A percentile compares a stretch with the other conserved stretches of the same genome.
phyloP scores from a whole-genome alignment of 2,329 filamentous ascomycete species.

The Amphichorda felina region DNA sequence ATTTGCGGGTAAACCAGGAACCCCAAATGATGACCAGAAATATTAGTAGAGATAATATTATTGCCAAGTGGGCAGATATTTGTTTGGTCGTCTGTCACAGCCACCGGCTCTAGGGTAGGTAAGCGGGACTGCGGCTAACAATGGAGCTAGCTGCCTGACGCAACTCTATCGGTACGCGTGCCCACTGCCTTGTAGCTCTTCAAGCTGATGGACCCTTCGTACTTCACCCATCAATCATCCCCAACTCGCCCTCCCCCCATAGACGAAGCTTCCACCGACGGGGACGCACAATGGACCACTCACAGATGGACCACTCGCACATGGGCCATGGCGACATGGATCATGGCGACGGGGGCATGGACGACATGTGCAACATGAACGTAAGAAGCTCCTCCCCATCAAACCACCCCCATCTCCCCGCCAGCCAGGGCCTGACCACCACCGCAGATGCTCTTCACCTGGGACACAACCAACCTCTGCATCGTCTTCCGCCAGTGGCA shows the following conservation, averaged over 20 bases:
- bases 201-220: no score
- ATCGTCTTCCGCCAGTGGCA: constrained; percentile 93
- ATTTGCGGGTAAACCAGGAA: no score
- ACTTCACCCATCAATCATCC: no score
- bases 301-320: constrained; percentile 28
- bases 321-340: constrained; percentile 38
- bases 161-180: no score
- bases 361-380: constrained; percentile 78
- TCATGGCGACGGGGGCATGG: constrained; percentile 49
- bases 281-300: background rate
- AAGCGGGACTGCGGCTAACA: no score
- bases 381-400: constrained; percentile 36
- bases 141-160: no score
- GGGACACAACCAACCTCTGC: constrained; percentile 87
- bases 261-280: background rate
- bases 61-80: no score
- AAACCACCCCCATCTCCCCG: background rate
- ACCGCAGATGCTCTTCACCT: constrained; percentile 90
- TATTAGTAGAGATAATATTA: no score
- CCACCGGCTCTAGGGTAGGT: no score
- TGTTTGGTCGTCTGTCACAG: no score
- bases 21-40: no score
- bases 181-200: no score
- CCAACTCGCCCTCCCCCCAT: background rate
- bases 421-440: constrained; percentile 6